Conservation (phyloP, 768 basidiomycete species). For the Sarcodon aspratus region DNA sequence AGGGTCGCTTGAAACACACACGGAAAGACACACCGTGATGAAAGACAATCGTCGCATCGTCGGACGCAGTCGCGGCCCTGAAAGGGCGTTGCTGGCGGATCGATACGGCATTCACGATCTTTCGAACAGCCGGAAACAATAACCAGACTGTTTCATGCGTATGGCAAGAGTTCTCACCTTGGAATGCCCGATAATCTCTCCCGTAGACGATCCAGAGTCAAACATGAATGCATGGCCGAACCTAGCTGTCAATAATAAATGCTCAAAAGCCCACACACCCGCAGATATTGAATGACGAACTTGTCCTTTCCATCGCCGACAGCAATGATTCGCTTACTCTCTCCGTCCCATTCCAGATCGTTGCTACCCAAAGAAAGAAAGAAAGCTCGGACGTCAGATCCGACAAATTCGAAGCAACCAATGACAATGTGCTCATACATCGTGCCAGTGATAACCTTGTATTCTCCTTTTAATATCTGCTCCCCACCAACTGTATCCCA, state of each 20-base stretch:
- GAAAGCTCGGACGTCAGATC: conserved; percentile 4
- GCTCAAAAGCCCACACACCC: not conserved
- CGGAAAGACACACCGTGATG: conserved; percentile 45
- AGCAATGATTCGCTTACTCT: conserved; percentile 91
- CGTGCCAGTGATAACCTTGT: conserved; percentile 59
- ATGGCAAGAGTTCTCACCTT: conserved; percentile 40
- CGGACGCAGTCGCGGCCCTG: conserved; percentile 80
- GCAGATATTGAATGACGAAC: conserved; percentile 24
- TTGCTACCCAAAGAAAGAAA: conserved; percentile 37
- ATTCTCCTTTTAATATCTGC: conserved; percentile 72
- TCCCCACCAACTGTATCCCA: conserved; percentile 91
- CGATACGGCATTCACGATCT: conserved; percentile 82
- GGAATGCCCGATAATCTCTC: conserved; percentile 82
- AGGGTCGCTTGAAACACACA: not conserved
- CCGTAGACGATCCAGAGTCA: conserved; percentile 75
- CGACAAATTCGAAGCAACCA: not conserved
- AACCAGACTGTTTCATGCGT: not conserved
- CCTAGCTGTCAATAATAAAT: conserved; percentile 24
- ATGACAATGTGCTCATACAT: conserved; percentile 35
- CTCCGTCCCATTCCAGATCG: conserved; percentile 93
- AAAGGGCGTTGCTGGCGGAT: conserved; percentile 86
- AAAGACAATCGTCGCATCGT: conserved; percentile 74
- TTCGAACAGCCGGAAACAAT: not conserved
- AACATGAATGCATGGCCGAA: conserved; percentile 79
- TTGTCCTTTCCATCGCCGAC: conserved; percentile 90